phyloP scores from a whole-genome alignment of 495 filamentous ascomycete species.

The Letharia columbiana region DNA sequence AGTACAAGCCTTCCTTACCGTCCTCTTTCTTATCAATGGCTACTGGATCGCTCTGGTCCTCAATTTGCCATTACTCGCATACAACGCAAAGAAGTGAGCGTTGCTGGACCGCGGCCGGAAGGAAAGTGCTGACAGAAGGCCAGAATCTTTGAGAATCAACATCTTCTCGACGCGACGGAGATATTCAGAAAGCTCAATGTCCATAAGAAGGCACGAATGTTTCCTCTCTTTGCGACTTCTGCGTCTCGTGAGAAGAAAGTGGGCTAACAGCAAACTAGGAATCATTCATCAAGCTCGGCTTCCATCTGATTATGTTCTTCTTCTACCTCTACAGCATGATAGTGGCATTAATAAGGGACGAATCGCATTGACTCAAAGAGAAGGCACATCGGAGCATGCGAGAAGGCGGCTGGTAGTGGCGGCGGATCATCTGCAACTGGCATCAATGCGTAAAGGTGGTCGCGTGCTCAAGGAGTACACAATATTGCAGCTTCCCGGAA shows the following conservation, averaged over 20 bases:
- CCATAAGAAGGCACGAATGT: conserved; percentile 86
- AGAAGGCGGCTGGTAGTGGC: conserved; percentile 17
- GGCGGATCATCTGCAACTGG: neutral
- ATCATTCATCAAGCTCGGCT: conserved; percentile 98
- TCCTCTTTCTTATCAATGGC: conserved; percentile 93
- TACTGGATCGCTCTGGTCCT: conserved; percentile 93
- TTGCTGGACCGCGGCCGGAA: conserved; percentile 15
- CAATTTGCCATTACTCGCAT: conserved; percentile 85
- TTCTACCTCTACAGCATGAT: conserved; percentile 99
- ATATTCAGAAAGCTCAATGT: conserved; percentile 99
- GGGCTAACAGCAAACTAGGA: conserved; percentile 48
- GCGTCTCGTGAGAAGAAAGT: neutral
- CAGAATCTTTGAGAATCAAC: conserved; percentile 94
- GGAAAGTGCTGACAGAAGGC: conserved; percentile 23
- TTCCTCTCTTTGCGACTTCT: neutral
- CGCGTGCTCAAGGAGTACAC: conserved; percentile 3
- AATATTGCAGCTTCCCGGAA: neutral
- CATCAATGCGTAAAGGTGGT: neutral
- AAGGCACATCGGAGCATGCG: conserved; percentile 34
- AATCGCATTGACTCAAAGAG: conserved; percentile 59
- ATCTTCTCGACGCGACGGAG: conserved; percentile 95
- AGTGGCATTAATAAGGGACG: conserved; percentile 92
- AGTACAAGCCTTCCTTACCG: conserved; percentile 90
- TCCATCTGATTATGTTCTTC: conserved; percentile 99
- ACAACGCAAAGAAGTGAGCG: conserved; percentile 93